Evolutionary conservation across 805 yeast species (phyloP).

Genomic region (Myxozyma melibiosi): DNA sequence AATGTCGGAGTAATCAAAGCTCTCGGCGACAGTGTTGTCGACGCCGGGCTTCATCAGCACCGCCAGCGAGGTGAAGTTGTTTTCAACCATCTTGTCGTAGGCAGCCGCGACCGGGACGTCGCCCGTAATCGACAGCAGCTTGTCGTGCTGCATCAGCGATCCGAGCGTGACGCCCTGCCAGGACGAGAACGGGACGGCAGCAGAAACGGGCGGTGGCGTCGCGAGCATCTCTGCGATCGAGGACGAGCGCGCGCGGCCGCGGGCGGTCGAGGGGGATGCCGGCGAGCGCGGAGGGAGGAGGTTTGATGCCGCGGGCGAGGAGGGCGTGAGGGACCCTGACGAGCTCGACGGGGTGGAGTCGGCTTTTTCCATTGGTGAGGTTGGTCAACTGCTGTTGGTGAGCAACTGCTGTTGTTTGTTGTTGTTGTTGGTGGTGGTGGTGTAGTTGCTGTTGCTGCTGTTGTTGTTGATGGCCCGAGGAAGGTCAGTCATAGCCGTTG

Average conservation of each 20-base stretch:
- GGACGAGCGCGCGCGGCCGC: slow-evolving; percentile 31
- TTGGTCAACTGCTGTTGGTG: not conserved
- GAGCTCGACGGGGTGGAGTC: slow-evolving; percentile 8
- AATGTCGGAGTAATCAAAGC: slow-evolving; percentile 90
- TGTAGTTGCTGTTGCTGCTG: not conserved
- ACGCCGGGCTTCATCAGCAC: slow-evolving; percentile 48
- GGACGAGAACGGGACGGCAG: slow-evolving; percentile 3
- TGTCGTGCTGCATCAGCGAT: slow-evolving; percentile 77
- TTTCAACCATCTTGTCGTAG: slow-evolving; percentile 69
- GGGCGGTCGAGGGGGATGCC: slow-evolving; percentile 8
- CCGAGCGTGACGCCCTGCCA: slow-evolving; percentile 74
- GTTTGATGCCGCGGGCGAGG: not conserved
- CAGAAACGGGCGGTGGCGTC: slow-evolving; percentile 40
- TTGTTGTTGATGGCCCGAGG: no score
- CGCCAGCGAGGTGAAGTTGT: slow-evolving; percentile 85
- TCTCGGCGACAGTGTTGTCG: slow-evolving; percentile 67
- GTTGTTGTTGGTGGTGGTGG: not conserved
- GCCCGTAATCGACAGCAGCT: slow-evolving; percentile 69
- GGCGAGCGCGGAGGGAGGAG: slow-evolving; percentile 18
- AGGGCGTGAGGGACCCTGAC: not conserved
- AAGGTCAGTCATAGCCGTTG: no score
- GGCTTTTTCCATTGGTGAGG: not conserved
- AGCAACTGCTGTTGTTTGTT: no score
- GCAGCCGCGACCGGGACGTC: slow-evolving; percentile 81
- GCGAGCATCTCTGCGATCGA: slow-evolving; percentile 41